A percentile compares a stretch with the other conserved stretches of the same genome.
phyloP scores from a whole-genome alignment of 2,329 filamentous ascomycete genomes.

The Cryphonectria carpinicola region DNA sequence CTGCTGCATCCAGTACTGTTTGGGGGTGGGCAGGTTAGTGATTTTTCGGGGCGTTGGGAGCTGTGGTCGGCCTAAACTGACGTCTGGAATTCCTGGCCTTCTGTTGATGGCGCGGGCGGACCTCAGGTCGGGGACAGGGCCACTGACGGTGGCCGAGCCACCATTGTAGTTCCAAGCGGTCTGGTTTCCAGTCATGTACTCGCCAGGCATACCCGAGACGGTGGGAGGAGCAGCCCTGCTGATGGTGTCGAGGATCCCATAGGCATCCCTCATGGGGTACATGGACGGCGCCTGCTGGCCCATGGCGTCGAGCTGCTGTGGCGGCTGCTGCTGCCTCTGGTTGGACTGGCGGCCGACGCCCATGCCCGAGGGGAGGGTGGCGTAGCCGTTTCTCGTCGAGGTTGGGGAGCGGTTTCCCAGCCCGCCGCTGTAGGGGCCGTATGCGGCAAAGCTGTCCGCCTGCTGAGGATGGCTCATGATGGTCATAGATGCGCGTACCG shows the following conservation, averaged over 20 bases:
- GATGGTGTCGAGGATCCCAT: constrained; percentile 36
- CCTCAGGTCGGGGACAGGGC: constrained; percentile 67
- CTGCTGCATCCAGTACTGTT: constrained; percentile 57
- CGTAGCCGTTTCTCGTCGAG: constrained; percentile 36
- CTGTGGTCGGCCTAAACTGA: constrained; percentile 44
- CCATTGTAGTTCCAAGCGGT: constrained; percentile 38
- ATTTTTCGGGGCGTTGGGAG: constrained; percentile 19
- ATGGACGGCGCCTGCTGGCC: constrained; percentile 33
- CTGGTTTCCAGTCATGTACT: constrained; percentile 34
- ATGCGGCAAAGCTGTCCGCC: constrained; percentile 28
- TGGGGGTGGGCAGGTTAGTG: constrained; percentile 27
- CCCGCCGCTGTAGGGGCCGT: constrained; percentile 26
- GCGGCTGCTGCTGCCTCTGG: constrained; percentile 31
- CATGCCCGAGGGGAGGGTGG: constrained; percentile 34
- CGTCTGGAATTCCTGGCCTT: constrained; percentile 43
- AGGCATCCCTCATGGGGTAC: constrained; percentile 36
- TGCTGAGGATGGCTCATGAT: constrained; percentile 29
- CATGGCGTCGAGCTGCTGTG: constrained; percentile 35
- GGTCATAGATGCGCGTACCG: constrained; percentile 22
- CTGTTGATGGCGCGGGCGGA: constrained; percentile 67
- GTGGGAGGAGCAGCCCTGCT: constrained; percentile 34
- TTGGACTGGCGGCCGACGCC: constrained; percentile 32
- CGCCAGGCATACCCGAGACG: constrained; percentile 32
- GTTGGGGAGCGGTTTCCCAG: constrained; percentile 35
- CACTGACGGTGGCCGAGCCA: constrained; percentile 45